These are phyloP conservation scores for Teunomyces tritomae DNA, from an alignment of 805 yeast genomes.

Conservation along the genomic window DNA sequence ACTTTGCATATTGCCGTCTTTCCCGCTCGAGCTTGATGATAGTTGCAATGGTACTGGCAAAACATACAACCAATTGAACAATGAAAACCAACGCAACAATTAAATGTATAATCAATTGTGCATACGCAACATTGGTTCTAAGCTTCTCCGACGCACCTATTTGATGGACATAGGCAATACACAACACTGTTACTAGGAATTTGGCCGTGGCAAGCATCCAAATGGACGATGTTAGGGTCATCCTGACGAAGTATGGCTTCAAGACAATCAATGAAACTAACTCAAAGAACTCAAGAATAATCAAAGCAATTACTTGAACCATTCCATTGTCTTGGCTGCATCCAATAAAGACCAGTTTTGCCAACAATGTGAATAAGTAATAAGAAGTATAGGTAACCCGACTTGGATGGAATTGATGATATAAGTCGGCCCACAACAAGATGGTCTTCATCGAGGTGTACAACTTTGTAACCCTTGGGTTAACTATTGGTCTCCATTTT, in stretches of 20 bases:
- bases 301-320: slow-evolving; percentile 41
- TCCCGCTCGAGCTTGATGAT: slow-evolving; percentile 12
- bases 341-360: slow-evolving; percentile 43
- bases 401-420: slow-evolving; percentile 43
- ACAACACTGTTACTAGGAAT: slow-evolving; percentile 38
- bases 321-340: slow-evolving; percentile 42
- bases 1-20: slow-evolving; percentile 8
- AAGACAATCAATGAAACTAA: slow-evolving; percentile 18
- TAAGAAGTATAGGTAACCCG: slow-evolving; percentile 36
- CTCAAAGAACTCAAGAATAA: slow-evolving; percentile 33
- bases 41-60: slow-evolving; percentile 23
- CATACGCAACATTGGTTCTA: slow-evolving; percentile 43
- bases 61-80: slow-evolving; percentile 27
- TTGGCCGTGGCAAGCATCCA: slow-evolving; percentile 38
- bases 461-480: slow-evolving; percentile 26
- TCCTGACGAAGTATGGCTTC: slow-evolving; percentile 27
- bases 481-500: slow-evolving; percentile 14
- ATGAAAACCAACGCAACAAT: slow-evolving; percentile 29
- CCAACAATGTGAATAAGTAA: slow-evolving; percentile 31
- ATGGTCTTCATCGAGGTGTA: slow-evolving; percentile 49
- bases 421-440: slow-evolving; percentile 46
- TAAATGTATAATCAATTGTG: slow-evolving; percentile 41
- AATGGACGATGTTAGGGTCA: slow-evolving; percentile 28
- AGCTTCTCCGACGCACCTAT: slow-evolving; percentile 34
- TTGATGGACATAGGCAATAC: slow-evolving; percentile 41